These are phyloP conservation scores for Fusarium tanahbumbuense DNA, from an alignment of 2,329 filamentous ascomycete genomes.

Conservation along the genomic window DNA sequence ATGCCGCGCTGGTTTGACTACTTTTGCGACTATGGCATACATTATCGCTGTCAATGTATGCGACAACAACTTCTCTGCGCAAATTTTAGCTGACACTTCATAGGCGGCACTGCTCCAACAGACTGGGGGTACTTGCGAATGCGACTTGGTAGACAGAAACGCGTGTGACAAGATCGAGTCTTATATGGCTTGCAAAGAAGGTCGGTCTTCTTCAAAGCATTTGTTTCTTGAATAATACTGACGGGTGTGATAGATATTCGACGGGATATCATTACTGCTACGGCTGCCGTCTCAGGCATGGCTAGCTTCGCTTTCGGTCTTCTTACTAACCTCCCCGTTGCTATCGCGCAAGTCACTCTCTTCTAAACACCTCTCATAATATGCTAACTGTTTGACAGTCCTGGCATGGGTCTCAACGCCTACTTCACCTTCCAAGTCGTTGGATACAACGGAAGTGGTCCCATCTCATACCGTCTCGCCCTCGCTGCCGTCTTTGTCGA, in stretches of 20 bases:
- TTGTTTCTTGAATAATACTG: not conserved
- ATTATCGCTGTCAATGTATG: slow-evolving; percentile 80
- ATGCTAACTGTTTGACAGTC: slow-evolving; percentile 55
- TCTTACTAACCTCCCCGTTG: slow-evolving; percentile 79
- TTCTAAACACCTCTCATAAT: rapidly evolving
- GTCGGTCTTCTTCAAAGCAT: slow-evolving; percentile 47
- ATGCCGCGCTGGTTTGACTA: slow-evolving; percentile 82
- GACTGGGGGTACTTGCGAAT: slow-evolving; percentile 81
- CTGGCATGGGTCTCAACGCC: slow-evolving; percentile 75
- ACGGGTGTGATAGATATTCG: slow-evolving; percentile 63
- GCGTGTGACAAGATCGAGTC: slow-evolving; percentile 62
- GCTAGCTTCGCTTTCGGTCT: slow-evolving; percentile 82
- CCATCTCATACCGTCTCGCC: slow-evolving; percentile 68
- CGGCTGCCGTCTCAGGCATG: slow-evolving; percentile 81
- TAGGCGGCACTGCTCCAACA: slow-evolving; percentile 79
- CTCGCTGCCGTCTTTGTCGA: slow-evolving; percentile 74
- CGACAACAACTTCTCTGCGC: not conserved
- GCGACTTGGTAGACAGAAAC: slow-evolving; percentile 58
- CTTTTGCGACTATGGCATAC: slow-evolving; percentile 85
- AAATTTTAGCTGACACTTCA: slow-evolving; percentile 9
- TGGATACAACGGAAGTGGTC: slow-evolving; percentile 67
- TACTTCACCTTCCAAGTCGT: slow-evolving; percentile 77
- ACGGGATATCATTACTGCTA: slow-evolving; percentile 83
- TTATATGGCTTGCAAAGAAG: slow-evolving; percentile 61
- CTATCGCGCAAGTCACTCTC: slow-evolving; percentile 50